These are phyloP conservation scores for Butyriboletus loyo DNA, from an alignment of 768 basidiomycete species.

Conservation along the genomic window DNA sequence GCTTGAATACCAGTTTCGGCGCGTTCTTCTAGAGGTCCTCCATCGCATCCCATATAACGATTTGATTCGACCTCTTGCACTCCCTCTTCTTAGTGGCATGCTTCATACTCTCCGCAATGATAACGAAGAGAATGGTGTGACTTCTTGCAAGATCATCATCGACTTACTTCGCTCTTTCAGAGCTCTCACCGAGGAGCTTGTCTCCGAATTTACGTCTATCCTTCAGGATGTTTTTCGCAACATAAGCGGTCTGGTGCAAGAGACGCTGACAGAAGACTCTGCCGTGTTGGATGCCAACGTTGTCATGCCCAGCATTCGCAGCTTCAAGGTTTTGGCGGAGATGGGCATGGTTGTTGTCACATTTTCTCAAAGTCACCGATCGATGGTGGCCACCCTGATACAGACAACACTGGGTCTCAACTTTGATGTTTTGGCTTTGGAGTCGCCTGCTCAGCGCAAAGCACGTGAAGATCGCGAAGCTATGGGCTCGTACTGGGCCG, in stretches of 20 bases:
- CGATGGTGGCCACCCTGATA: slow-evolving; percentile 61
- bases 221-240: slow-evolving; percentile 78
- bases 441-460: slow-evolving; percentile 77
- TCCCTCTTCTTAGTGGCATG: slow-evolving; percentile 73
- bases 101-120: slow-evolving; percentile 81
- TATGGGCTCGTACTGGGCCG: slow-evolving; percentile 79
- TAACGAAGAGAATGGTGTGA: slow-evolving; percentile 93
- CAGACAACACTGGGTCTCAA: slow-evolving; percentile 72
- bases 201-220: slow-evolving; percentile 76
- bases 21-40: slow-evolving; percentile 82
- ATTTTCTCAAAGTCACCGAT: slow-evolving; percentile 79
- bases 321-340: slow-evolving; percentile 93
- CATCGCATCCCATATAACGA: slow-evolving; percentile 86
- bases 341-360: slow-evolving; percentile 90
- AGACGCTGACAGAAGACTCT: slow-evolving; percentile 72
- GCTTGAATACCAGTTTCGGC: slow-evolving; percentile 78
- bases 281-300: slow-evolving; percentile 49
- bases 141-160: slow-evolving; percentile 87
- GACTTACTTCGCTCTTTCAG: slow-evolving; percentile 83
- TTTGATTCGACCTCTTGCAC: slow-evolving; percentile 63
- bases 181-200: slow-evolving; percentile 64
- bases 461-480: slow-evolving; percentile 78
- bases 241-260: slow-evolving; percentile 66
- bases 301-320: slow-evolving; percentile 69
- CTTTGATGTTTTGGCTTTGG: slow-evolving; percentile 72